A percentile compares a stretch with the other conserved stretches of the same genome.
Conservation (phyloP, 306 rosid species). For the Vigna radiata region DNA sequence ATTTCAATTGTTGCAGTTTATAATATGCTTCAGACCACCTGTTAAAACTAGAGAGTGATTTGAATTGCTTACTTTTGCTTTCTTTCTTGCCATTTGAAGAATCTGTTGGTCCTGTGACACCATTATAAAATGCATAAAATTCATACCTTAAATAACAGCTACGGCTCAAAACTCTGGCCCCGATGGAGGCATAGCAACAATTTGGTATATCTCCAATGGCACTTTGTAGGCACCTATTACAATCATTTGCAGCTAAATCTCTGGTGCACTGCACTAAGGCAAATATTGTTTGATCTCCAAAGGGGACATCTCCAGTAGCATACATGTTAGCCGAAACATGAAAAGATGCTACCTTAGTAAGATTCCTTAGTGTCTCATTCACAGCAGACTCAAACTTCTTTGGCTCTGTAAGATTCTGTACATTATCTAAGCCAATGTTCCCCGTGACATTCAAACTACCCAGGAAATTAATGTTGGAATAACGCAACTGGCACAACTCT, state of each 20-base stretch:
- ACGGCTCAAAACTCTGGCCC: constrained; percentile 64
- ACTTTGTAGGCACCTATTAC: constrained; percentile 54
- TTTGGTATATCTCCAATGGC: constrained; percentile 51
- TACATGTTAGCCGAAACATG: constrained; percentile 51
- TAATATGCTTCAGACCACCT: background rate
- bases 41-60: background rate
- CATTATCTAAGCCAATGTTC: constrained; percentile 42
- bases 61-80: constrained; percentile 46
- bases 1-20: background rate
- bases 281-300: constrained; percentile 48
- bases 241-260: constrained; percentile 60
- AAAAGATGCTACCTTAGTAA: constrained; percentile 49
- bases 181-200: constrained; percentile 55
- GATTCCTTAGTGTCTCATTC: constrained; percentile 45
- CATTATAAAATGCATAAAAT: constrained; percentile 57
- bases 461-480: constrained; percentile 56
- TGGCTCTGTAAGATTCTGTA: constrained; percentile 44
- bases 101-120: constrained; percentile 27
- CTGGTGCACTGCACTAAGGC: constrained; percentile 68
- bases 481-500: constrained; percentile 64
- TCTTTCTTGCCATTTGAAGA: constrained; percentile 31
- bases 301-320: constrained; percentile 52
- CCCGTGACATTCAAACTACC: constrained; percentile 52
- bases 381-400: constrained; percentile 46
- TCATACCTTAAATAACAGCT: constrained; percentile 73